Percentiles rank a stretch among this genome's conserved stretches.
Evolutionary conservation across 2,329 filamentous ascomycete species (phyloP).

Genomic region (Helotiales sp.): DNA sequence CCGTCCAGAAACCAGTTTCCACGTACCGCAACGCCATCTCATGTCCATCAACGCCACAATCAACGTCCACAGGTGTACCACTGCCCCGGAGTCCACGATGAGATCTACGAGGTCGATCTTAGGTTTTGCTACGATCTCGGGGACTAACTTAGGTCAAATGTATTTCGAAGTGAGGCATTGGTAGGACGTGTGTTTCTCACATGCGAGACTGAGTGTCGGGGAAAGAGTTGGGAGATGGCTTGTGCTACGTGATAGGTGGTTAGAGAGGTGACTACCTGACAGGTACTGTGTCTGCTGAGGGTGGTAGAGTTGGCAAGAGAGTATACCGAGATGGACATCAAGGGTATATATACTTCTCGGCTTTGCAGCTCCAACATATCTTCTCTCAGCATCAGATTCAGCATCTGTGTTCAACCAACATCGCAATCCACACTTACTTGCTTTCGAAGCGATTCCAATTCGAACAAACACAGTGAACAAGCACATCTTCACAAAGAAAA

Average conservation of each 20-base stretch:
- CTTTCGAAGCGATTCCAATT: too few relatives aligned
- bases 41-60: neutral
- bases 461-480: neutral
- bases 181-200: neutral
- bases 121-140: too few relatives aligned
- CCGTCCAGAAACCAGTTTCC: neutral
- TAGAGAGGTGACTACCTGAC: neutral
- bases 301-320: neutral
- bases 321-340: neutral
- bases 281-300: neutral
- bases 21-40: neutral
- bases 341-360: neutral
- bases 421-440: neutral
- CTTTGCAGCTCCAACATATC: neutral
- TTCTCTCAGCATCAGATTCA: neutral
- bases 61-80: neutral
- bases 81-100: neutral
- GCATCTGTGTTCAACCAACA: neutral
- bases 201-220: neutral
- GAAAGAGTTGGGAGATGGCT: neutral
- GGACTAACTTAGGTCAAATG: neutral
- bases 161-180: neutral
- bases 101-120: neutral
- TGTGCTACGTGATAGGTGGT: neutral
- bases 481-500: neutral